phyloP scores from a whole-genome alignment of 345 rosid genomes.

The Gossypium anomalum region DNA sequence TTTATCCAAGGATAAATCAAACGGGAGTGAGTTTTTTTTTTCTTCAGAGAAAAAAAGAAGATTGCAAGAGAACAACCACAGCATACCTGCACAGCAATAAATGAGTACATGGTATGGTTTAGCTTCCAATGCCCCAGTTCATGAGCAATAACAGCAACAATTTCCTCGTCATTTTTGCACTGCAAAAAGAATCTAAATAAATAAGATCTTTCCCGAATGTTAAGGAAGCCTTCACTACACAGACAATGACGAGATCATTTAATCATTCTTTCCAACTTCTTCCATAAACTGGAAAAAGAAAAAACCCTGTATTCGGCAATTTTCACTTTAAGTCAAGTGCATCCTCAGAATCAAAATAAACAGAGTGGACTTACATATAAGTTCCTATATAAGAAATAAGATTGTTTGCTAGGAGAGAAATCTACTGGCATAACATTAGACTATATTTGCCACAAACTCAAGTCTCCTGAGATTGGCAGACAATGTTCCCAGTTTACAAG shows the following conservation, averaged over 20 bases:
- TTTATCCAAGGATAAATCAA: neutral
- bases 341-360: neutral
- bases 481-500: neutral
- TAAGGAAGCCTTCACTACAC: neutral
- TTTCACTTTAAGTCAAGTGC: neutral
- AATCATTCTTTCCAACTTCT: neutral
- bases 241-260: neutral
- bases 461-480: neutral
- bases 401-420: neutral
- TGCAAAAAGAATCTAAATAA: constrained; percentile 29
- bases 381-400: neutral
- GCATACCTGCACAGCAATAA: constrained; percentile 84
- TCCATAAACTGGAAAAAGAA: neutral
- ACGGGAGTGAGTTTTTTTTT: neutral
- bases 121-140: constrained; percentile 99
- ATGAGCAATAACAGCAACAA: constrained; percentile 96
- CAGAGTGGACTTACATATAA: neutral
- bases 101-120: constrained; percentile 88
- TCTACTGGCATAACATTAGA: neutral
- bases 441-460: neutral
- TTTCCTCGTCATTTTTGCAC: constrained; percentile 92
- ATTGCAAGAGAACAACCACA: constrained; percentile 2
- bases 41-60: neutral
- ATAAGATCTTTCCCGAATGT: constrained; percentile 2
- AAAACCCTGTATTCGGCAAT: neutral